Evolutionary conservation across 208 protist species (phyloP), one percentile per base, ranked within the genome.

Genomic region (Leishmania lainsoni): DNA sequence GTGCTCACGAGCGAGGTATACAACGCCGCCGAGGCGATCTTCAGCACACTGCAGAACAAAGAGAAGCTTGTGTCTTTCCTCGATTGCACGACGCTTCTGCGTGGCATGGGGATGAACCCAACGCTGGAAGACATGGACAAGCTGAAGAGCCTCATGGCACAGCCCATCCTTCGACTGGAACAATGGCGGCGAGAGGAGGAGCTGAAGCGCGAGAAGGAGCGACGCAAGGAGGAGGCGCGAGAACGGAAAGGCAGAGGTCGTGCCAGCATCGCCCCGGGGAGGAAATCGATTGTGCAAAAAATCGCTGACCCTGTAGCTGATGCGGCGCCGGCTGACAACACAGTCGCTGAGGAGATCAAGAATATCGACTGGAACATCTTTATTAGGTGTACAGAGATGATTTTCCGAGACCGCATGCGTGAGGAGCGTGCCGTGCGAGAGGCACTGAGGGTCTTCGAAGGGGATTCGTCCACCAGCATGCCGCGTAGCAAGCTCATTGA

Each of bases 311-410:
- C 77, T 5, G 75, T 14, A n/a, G 86, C 93, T 49, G 85, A 82
- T 65, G 79, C 86, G 75, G 39, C 79, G n/a, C 78, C 69, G 8
- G 87, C 89, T 10, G 95, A 94, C 69, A 89, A 92, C 66, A 88
- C 92, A 42, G 92, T 93, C 0, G 86, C 87, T 12, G 95, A 98
- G 83, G 93, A 98, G 78, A 91, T 98, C n/a, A 98, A 98, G 59
- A 98, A 98, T 76, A 96, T 98, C 75, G 95, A 98, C 81, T 98
- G 95, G 93, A 96, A 98, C 81, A 98, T 98, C 68, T 98, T 98
- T 79, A 96, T 98, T 61, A 90, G 90, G 39, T 98, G 93, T 86
- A 85, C 89, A 0, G 92, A 98, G 76, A 87, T 91, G 76, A 89
- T 98, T 70, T 98, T 94, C 59, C 89, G 93, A 52, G 92, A 98